Evolutionary conservation across 257 asterid genomes (phyloP).

Genomic region (Ophiorrhiza pumila): DNA sequence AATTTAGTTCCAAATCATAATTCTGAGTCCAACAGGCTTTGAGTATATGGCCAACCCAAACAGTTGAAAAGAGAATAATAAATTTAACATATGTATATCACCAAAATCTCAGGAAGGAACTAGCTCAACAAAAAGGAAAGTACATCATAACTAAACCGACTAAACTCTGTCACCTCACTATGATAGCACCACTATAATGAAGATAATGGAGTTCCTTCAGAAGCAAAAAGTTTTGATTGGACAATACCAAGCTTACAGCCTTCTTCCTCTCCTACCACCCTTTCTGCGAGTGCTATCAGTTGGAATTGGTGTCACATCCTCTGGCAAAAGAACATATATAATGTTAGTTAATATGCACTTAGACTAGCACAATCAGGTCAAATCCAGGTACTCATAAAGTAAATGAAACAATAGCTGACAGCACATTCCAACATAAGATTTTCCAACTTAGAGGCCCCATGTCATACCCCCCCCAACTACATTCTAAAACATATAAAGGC

Average conservation of each 20-base stretch:
- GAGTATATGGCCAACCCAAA: too few relatives aligned
- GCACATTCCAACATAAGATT: background rate
- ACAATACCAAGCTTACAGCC: slow-evolving; percentile 41
- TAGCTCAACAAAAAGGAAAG: too few relatives aligned
- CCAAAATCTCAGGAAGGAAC: too few relatives aligned
- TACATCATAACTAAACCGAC: background rate
- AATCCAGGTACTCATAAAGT: too few relatives aligned
- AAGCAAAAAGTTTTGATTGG: background rate
- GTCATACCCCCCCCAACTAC: background rate
- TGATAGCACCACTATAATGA: background rate
- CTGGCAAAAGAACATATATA: slow-evolving; percentile 29
- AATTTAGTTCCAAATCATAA: too few relatives aligned
- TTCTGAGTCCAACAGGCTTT: too few relatives aligned
- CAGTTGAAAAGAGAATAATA: too few relatives aligned
- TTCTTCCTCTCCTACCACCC: slow-evolving; percentile 95
- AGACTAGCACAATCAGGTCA: too few relatives aligned
- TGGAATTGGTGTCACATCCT: slow-evolving; percentile 90
- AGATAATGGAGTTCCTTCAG: background rate
- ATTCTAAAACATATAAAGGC: too few relatives aligned
- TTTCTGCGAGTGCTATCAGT: slow-evolving; percentile 87
- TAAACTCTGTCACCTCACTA: background rate
- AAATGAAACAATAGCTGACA: background rate
- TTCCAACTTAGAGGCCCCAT: background rate
- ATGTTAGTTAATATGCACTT: background rate
- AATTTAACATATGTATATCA: too few relatives aligned